These are phyloP conservation scores for Penicillium simplicissimum DNA, from an alignment of 495 filamentous ascomycete genomes.

Conservation along the genomic window DNA sequence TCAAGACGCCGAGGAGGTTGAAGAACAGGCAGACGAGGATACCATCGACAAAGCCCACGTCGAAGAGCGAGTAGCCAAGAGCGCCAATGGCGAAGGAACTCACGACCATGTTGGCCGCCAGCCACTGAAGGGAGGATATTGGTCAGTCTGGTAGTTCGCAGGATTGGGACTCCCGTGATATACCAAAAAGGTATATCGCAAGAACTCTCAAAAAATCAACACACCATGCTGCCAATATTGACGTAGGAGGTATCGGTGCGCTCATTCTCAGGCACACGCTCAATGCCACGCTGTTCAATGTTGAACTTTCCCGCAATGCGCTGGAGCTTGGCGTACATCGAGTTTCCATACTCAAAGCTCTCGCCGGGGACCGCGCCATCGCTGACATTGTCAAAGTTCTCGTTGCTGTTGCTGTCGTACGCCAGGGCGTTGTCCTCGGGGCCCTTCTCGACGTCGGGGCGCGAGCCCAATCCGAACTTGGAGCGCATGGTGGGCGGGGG, in stretches of 20 bases:
- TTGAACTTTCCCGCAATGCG: conserved; percentile 67
- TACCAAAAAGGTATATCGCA: background rate
- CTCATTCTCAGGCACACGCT: conserved; percentile 76
- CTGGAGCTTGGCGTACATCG: conserved; percentile 65
- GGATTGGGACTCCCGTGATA: background rate
- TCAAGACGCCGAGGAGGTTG: conserved; percentile 72
- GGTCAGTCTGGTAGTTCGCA: conserved; percentile 29
- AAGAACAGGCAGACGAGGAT: conserved; percentile 76
- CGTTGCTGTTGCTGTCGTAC: conserved; percentile 31
- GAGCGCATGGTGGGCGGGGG: conserved; percentile 15
- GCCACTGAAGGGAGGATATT: conserved; percentile 57
- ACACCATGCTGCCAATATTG: conserved; percentile 76
- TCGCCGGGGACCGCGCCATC: conserved; percentile 60
- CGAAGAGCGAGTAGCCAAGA: conserved; percentile 65
- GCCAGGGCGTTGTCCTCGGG: conserved; percentile 33
- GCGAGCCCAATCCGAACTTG: conserved; percentile 27
- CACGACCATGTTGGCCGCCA: conserved; percentile 82
- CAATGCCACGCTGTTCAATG: conserved; percentile 78
- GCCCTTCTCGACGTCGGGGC: conserved; percentile 44
- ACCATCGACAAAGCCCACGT: conserved; percentile 73
- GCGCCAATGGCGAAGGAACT: conserved; percentile 81
- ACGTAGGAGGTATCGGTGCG: conserved; percentile 63
- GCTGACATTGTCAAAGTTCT: conserved; percentile 42
- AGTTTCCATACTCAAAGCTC: conserved; percentile 62
- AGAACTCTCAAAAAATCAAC: conserved; percentile 26